phyloP scores from a whole-genome alignment of 768 basidiomycete species.

The Lentinus brumalis region DNA sequence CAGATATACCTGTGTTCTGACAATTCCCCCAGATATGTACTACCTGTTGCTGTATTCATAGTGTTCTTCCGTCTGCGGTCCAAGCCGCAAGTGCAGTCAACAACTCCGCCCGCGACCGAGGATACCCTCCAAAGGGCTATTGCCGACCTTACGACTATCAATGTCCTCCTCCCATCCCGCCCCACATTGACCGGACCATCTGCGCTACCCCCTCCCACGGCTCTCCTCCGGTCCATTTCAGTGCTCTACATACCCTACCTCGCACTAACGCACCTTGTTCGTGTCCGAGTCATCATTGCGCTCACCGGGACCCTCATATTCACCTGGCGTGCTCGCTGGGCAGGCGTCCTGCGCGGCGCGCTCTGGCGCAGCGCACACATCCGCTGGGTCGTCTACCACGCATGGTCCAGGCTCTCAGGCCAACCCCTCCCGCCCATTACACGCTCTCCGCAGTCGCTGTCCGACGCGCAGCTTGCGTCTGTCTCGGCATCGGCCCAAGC shows the following conservation, averaged over 20 bases:
- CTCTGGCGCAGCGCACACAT: conserved; percentile 69
- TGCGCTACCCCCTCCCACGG: conserved; percentile 30
- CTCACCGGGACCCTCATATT: conserved; percentile 59
- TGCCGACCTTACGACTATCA: conserved; percentile 66
- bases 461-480: conserved; percentile 28
- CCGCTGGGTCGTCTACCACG: conserved; percentile 60
- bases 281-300: conserved; percentile 62
- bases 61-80: conserved; percentile 36
- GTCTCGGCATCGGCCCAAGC: conserved; percentile 22
- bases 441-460: conserved; percentile 31
- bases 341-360: conserved; percentile 49
- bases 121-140: conserved; percentile 53
- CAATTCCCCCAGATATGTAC: conserved; percentile 47
- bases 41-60: conserved; percentile 55
- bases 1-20: not conserved
- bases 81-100: conserved; percentile 16
- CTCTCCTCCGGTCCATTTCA: conserved; percentile 56
- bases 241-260: conserved; percentile 69
- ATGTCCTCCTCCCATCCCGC: conserved; percentile 53
- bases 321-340: conserved; percentile 71
- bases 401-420: conserved; percentile 56
- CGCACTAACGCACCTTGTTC: conserved; percentile 60
- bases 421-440: conserved; percentile 44
- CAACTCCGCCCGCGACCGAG: conserved; percentile 52
- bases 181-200: conserved; percentile 33